These are phyloP conservation scores for Geranomyces variabilis DNA, from an alignment of 192 early-diverging fungal genomes.

Conservation along the genomic window DNA sequence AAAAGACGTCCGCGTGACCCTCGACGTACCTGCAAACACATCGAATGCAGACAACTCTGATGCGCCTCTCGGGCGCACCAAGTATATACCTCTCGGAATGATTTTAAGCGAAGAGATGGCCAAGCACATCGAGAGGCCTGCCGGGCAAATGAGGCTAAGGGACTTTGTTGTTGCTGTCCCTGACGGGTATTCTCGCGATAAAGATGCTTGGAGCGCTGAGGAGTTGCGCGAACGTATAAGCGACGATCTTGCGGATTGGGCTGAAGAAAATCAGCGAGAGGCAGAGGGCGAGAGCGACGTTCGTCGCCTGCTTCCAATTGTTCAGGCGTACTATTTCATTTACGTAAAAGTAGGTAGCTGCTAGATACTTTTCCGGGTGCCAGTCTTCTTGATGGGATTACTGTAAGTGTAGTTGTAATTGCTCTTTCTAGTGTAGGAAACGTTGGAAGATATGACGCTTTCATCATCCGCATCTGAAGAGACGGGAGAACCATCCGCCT, in stretches of 20 bases:
- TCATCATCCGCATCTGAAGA: too few relatives aligned
- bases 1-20: constrained; percentile 38
- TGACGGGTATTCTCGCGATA: constrained; percentile 56
- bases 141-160: constrained; percentile 54
- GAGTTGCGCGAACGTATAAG: constrained; percentile 10
- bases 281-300: constrained; percentile 1
- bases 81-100: constrained; percentile 30
- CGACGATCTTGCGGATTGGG: constrained; percentile 36
- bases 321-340: constrained; percentile 29
- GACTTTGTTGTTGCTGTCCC: constrained; percentile 71
- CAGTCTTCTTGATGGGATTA: too few relatives aligned
- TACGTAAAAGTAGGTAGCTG: not conserved
- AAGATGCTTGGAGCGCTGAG: constrained; percentile 12
- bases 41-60: not conserved
- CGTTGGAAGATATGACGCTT: too few relatives aligned
- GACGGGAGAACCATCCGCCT: too few relatives aligned
- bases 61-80: not conserved
- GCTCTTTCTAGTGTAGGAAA: too few relatives aligned
- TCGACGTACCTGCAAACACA: not conserved
- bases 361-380: too few relatives aligned
- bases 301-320: constrained; percentile 37
- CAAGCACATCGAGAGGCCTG: constrained; percentile 19
- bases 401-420: too few relatives aligned
- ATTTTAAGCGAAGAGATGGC: constrained; percentile 34
- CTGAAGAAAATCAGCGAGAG: constrained; percentile 18